These are phyloP conservation scores for Hagleromyces aurorensis DNA, from an alignment of 805 yeast genomes.

Conservation along the genomic window DNA sequence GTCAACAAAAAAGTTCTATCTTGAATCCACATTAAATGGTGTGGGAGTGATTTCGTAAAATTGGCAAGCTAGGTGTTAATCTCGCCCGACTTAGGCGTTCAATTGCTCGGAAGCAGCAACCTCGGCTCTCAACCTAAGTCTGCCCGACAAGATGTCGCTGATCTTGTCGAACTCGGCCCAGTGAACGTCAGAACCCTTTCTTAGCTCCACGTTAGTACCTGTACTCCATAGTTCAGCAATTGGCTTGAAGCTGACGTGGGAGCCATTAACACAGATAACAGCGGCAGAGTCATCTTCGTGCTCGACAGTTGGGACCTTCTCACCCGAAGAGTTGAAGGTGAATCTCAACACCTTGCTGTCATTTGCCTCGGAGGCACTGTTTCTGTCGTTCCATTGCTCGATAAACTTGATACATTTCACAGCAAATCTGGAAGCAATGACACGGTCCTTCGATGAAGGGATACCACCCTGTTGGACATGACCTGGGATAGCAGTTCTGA, in stretches of 20 bases:
- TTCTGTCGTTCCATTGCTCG: constrained; percentile 48
- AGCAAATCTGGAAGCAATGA: constrained; percentile 82
- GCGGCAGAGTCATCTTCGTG: constrained; percentile 41
- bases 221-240: constrained; percentile 49
- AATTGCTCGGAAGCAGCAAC: constrained; percentile 23
- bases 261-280: constrained; percentile 66
- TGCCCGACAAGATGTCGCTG: constrained; percentile 67
- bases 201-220: constrained; percentile 50
- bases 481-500: constrained; percentile 94
- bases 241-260: constrained; percentile 49
- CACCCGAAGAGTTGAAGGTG: constrained; percentile 40
- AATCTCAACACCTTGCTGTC: constrained; percentile 43
- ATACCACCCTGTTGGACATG: constrained; percentile 97
- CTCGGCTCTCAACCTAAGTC: constrained; percentile 43
- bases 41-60: too few relatives aligned
- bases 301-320: constrained; percentile 38
- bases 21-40: too few relatives aligned
- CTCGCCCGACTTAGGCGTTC: too few relatives aligned
- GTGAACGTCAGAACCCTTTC: constrained; percentile 64
- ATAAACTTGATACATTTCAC: constrained; percentile 83
- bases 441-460: constrained; percentile 92
- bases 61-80: too few relatives aligned
- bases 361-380: constrained; percentile 26
- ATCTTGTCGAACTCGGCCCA: constrained; percentile 56
- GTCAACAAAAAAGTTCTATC: too few relatives aligned